Conservation (phyloP, 2,329 filamentous ascomycete genomes). For the Trichoderma citrinoviride region DNA sequence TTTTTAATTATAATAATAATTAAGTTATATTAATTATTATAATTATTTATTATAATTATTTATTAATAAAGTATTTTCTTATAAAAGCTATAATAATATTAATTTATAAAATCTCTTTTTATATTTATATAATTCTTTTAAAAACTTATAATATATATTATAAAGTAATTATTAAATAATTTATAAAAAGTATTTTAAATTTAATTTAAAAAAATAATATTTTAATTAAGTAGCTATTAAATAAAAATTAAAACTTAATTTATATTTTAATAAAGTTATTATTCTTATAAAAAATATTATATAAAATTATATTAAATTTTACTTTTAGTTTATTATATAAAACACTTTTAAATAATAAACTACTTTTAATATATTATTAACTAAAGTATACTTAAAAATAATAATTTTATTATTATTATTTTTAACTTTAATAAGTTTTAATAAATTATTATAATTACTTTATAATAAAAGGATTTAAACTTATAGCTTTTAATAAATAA, state of each 20-base stretch:
- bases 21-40: neutral
- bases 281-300: no score
- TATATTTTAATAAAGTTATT: neutral
- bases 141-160: no score
- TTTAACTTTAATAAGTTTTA: no score
- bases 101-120: neutral
- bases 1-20: neutral
- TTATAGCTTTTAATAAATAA: no score
- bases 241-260: neutral
- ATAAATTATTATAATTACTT: no score
- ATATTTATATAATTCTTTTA: neutral
- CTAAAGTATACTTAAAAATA: no score
- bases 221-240: neutral
- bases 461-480: no score
- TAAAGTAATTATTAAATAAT: neutral
- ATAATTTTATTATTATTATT: no score
- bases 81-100: neutral
- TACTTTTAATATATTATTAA: no score
- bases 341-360: no score
- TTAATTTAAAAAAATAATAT: neutral
- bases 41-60: neutral
- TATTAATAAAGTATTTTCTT: neutral
- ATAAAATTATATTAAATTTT: no score
- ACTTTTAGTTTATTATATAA: no score
- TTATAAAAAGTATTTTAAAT: neutral